Conservation (phyloP, 2,329 filamentous ascomycete genomes). For the Xylariaceae sp. region DNA sequence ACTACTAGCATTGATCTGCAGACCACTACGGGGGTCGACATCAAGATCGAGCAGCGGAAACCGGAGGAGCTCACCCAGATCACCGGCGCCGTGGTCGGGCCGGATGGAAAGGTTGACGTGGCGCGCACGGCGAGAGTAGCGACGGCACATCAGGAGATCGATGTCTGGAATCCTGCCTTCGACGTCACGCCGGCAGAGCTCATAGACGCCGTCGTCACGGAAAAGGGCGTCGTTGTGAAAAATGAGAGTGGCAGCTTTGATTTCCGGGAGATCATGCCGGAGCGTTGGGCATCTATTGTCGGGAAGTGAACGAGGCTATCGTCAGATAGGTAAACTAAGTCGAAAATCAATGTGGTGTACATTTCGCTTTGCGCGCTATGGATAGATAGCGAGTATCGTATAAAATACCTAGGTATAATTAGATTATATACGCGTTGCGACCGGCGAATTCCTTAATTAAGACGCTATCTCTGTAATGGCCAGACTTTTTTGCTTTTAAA, state of each 20-base stretch:
- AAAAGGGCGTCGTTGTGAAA: constrained; percentile 83
- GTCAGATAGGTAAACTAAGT: background rate
- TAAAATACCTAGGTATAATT: background rate
- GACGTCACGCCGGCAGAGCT: constrained; percentile 86
- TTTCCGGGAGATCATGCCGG: constrained; percentile 53
- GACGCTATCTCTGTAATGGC: background rate
- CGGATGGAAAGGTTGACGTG: constrained; percentile 61
- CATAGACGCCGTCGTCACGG: constrained; percentile 92
- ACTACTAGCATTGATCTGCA: constrained; percentile 88
- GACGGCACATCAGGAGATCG: constrained; percentile 72
- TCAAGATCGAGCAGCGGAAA: constrained; percentile 86
- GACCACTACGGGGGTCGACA: constrained; percentile 71
- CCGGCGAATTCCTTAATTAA: background rate
- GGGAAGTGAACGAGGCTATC: constrained; percentile 17
- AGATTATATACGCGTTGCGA: background rate
- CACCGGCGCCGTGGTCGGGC: constrained; percentile 66
- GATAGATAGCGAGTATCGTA: background rate
- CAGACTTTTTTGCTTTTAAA: background rate
- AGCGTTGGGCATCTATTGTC: constrained; percentile 46
- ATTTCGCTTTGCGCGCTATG: background rate
- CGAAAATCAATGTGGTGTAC: background rate
- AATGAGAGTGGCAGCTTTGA: constrained; percentile 65
- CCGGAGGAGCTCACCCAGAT: constrained; percentile 78
- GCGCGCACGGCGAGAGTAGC: constrained; percentile 66
- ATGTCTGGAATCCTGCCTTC: constrained; percentile 95